Conservation (phyloP, 495 filamentous ascomycete genomes). For the Aspergillus funiculosus region DNA sequence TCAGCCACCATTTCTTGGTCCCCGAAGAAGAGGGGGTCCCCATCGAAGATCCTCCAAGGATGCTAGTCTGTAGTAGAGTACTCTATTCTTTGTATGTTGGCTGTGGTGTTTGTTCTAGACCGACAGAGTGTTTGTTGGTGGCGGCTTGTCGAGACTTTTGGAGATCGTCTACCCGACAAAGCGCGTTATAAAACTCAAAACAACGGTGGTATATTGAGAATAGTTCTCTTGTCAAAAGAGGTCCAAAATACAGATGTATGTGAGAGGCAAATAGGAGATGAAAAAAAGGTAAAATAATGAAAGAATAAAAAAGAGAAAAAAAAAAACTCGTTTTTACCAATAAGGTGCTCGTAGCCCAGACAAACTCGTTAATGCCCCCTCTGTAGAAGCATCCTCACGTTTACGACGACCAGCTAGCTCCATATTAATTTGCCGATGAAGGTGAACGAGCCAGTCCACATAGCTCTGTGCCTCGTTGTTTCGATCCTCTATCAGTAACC, state of each 20-base stretch:
- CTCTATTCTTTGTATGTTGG: neutral
- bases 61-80: conserved; percentile 8
- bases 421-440: conserved; percentile 86
- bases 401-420: conserved; percentile 78
- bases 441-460: conserved; percentile 96
- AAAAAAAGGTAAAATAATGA: conserved; percentile 12
- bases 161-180: too few species aligned
- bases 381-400: conserved; percentile 55
- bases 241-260: conserved; percentile 14
- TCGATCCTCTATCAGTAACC: conserved; percentile 84
- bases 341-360: conserved; percentile 67
- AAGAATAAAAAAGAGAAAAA: conserved; percentile 12
- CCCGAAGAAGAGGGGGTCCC: neutral
- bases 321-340: conserved; percentile 42
- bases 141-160: too few species aligned
- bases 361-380: conserved; percentile 53
- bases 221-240: conserved; percentile 6
- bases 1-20: conserved; percentile 2
- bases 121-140: neutral
- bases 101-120: conserved; percentile 5
- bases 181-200: too few species aligned
- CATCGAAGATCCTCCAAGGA: conserved; percentile 7
- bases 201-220: conserved; percentile 17
- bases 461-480: conserved; percentile 98
- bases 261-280: neutral